phyloP scores from a whole-genome alignment of 108 stramenopile genomes.

The Cyclotella atomus region DNA sequence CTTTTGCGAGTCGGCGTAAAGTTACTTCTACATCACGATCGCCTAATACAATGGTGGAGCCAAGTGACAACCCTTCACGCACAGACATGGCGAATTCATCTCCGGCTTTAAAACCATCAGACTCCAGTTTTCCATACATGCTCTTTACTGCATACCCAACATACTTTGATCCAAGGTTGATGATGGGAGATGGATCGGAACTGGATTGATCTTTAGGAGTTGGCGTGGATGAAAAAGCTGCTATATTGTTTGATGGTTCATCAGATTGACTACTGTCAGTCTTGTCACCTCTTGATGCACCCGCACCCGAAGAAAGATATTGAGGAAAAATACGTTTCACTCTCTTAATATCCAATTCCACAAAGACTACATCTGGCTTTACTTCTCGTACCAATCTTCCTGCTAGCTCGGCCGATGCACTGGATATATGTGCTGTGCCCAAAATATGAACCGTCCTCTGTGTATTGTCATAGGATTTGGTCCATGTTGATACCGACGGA shows the following conservation, averaged over 20 bases:
- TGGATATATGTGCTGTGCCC: slow-evolving; percentile 83
- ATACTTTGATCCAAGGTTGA: slow-evolving; percentile 42
- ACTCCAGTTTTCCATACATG: slow-evolving; percentile 56
- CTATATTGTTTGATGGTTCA: not conserved
- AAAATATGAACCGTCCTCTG: slow-evolving; percentile 55
- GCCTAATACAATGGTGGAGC: slow-evolving; percentile 56
- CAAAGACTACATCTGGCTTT: slow-evolving; percentile 82
- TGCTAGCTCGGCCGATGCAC: slow-evolving; percentile 64
- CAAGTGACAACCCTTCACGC: slow-evolving; percentile 47
- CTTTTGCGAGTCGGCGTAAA: slow-evolving; percentile 40
- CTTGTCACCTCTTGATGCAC: not conserved
- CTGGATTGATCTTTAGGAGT: no score
- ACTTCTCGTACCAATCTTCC: slow-evolving; percentile 52
- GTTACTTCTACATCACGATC: slow-evolving; percentile 65
- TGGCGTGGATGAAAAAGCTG: slow-evolving; percentile 20
- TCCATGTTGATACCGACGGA: slow-evolving; percentile 49
- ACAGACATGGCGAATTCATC: slow-evolving; percentile 56
- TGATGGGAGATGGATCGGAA: slow-evolving; percentile 36
- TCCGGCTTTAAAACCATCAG: slow-evolving; percentile 60
- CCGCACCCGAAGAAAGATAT: not conserved
- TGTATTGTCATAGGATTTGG: slow-evolving; percentile 20
- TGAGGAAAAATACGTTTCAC: slow-evolving; percentile 52
- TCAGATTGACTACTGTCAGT: not conserved
- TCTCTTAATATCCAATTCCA: slow-evolving; percentile 88
- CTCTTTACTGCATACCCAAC: slow-evolving; percentile 47